Evolutionary conservation across 179 eudicot species (phyloP).

Genomic region (Drosera spatulata): DNA sequence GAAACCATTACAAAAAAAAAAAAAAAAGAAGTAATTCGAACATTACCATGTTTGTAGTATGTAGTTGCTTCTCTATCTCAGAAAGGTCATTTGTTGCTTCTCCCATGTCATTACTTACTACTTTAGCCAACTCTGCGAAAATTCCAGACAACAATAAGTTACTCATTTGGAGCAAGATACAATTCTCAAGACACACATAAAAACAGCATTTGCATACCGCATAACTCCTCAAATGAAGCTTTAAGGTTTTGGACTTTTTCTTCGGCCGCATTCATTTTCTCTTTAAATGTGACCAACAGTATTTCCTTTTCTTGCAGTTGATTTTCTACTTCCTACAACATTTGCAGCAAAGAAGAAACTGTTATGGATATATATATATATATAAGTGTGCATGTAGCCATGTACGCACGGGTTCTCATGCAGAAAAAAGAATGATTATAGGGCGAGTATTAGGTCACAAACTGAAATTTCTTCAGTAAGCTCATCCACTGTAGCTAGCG

Average conservation of each 20-base stretch:
- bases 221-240: slow-evolving; percentile 45
- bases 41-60: slow-evolving; percentile 39
- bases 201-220: slow-evolving; percentile 37
- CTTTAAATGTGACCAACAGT: slow-evolving; percentile 26
- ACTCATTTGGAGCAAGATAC: slow-evolving; percentile 1
- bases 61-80: slow-evolving; percentile 37
- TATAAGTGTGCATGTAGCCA: neutral
- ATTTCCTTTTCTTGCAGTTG: slow-evolving; percentile 44
- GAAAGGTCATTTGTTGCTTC: slow-evolving; percentile 48
- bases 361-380: neutral
- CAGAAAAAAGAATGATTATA: neutral
- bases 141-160: slow-evolving; percentile 1
- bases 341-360: neutral
- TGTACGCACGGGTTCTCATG: neutral
- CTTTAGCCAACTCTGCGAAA: slow-evolving; percentile 65
- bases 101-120: slow-evolving; percentile 48
- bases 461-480: slow-evolving; percentile 64
- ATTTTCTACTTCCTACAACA: slow-evolving; percentile 34
- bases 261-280: slow-evolving; percentile 33
- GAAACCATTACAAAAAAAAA: neutral
- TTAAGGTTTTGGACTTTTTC: slow-evolving; percentile 38
- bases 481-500: slow-evolving; percentile 65
- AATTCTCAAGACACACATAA: neutral
- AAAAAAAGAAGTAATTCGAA: slow-evolving; percentile 4
- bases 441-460: slow-evolving; percentile 17